Conservation (phyloP, 805 yeast genomes). For the Cephaloascus albidus region DNA sequence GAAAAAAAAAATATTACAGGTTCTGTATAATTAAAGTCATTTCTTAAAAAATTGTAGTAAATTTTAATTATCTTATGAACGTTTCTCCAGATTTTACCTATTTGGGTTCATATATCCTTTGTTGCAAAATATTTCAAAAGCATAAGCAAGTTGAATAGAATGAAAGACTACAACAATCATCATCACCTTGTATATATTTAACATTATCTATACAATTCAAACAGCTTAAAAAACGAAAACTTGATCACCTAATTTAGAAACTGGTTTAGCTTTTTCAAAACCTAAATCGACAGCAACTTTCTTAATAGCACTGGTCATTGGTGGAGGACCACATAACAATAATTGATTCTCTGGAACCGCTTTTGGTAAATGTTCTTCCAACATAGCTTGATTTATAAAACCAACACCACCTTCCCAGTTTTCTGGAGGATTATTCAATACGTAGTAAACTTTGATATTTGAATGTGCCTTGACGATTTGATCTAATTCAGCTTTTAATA, state of each 20-base stretch:
- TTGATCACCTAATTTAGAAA: slow-evolving; percentile 84
- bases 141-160: too few species aligned
- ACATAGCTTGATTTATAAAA: slow-evolving; percentile 67
- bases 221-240: slow-evolving; percentile 65
- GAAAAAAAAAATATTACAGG: too few species aligned
- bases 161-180: too few species aligned
- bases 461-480: slow-evolving; percentile 46
- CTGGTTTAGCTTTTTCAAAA: slow-evolving; percentile 76
- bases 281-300: slow-evolving; percentile 71
- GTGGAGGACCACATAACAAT: slow-evolving; percentile 90
- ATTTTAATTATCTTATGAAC: too few species aligned
- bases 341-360: slow-evolving; percentile 55
- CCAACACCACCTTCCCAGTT: slow-evolving; percentile 76
- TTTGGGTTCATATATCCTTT: too few species aligned
- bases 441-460: slow-evolving; percentile 59
- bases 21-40: too few species aligned
- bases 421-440: slow-evolving; percentile 64
- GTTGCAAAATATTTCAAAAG: too few species aligned
- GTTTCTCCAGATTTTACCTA: too few species aligned
- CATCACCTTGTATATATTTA: too few species aligned
- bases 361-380: slow-evolving; percentile 54
- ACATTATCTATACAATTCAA: too few species aligned
- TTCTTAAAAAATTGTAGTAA: too few species aligned
- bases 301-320: slow-evolving; percentile 80
- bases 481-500: slow-evolving; percentile 75